phyloP scores from a whole-genome alignment of 2,329 filamentous ascomycete species.

The Fusarium nematophilum region DNA sequence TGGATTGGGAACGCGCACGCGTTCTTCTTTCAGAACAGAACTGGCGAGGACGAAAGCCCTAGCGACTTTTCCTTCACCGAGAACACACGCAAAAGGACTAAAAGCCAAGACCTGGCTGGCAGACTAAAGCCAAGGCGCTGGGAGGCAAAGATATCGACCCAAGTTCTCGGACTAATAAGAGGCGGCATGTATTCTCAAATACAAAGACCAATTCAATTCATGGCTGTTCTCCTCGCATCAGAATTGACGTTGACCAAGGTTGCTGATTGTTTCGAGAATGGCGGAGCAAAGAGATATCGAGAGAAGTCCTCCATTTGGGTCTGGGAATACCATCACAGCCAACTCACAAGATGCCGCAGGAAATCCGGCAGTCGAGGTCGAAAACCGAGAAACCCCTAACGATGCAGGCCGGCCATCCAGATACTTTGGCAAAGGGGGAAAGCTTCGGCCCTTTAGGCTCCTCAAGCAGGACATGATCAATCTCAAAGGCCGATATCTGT shows the following conservation, averaged over 20 bases:
- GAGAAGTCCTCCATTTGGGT: constrained; percentile 14
- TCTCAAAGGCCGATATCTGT: constrained; percentile 59
- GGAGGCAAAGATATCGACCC: constrained; percentile 10
- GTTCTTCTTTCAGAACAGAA: constrained; percentile 9
- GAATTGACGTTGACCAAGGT: background rate
- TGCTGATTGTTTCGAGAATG: constrained; percentile 15
- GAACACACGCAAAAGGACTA: background rate
- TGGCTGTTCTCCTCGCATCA: background rate
- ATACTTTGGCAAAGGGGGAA: constrained; percentile 53
- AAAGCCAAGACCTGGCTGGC: constrained; percentile 15
- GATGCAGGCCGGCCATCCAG: background rate
- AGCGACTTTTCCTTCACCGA: background rate
- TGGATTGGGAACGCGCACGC: constrained; percentile 28
- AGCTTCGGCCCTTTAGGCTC: constrained; percentile 64
- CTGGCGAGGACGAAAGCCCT: background rate
- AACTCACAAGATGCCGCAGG: constrained; percentile 7
- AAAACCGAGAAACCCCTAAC: background rate
- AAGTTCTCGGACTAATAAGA: background rate
- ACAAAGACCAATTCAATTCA: background rate
- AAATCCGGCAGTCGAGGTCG: background rate
- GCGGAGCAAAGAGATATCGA: constrained; percentile 7
- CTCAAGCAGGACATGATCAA: constrained; percentile 61
- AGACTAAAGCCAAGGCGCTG: constrained; percentile 19
- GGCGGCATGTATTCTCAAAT: constrained; percentile 9
- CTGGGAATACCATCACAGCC: constrained; percentile 20